A percentile compares a stretch with the other conserved stretches of the same genome.
Evolutionary conservation across 2,329 filamentous ascomycete species (phyloP).

Genomic region (Ilyonectria robusta): DNA sequence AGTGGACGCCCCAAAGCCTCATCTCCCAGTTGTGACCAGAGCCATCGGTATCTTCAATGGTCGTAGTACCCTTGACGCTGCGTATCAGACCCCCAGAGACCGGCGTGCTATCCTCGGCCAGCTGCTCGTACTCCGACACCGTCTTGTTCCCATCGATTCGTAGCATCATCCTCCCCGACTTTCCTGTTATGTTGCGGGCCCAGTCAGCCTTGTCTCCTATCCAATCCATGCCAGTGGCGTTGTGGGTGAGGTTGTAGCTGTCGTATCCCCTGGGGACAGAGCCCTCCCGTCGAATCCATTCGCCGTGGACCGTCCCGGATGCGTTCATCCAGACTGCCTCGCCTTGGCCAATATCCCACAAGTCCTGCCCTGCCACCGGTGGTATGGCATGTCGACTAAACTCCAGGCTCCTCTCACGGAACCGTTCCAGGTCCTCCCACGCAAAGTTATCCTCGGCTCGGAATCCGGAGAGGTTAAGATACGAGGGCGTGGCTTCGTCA

Average conservation of each 20-base stretch:
- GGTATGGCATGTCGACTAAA: slow-evolving; percentile 69
- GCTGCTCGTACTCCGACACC: slow-evolving; percentile 60
- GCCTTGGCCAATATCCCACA: slow-evolving; percentile 56
- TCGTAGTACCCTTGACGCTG: slow-evolving; percentile 78
- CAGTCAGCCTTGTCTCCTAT: slow-evolving; percentile 71
- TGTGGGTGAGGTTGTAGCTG: slow-evolving; percentile 75
- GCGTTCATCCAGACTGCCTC: slow-evolving; percentile 80
- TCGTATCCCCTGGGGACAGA: slow-evolving; percentile 62
- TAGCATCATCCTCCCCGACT: slow-evolving; percentile 77
- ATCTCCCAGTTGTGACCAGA: slow-evolving; percentile 83
- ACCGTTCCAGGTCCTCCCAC: slow-evolving; percentile 80
- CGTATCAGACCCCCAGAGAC: slow-evolving; percentile 71
- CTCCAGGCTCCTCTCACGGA: slow-evolving; percentile 75
- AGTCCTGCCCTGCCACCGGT: slow-evolving; percentile 57
- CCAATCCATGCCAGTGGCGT: slow-evolving; percentile 78
- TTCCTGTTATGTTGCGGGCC: slow-evolving; percentile 85
- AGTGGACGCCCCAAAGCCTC: slow-evolving; percentile 87
- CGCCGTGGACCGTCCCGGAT: slow-evolving; percentile 82
- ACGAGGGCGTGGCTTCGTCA: slow-evolving; percentile 58
- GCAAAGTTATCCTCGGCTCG: slow-evolving; percentile 80
- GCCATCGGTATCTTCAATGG: slow-evolving; percentile 78
- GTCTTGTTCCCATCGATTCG: slow-evolving; percentile 72
- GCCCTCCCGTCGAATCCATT: slow-evolving; percentile 75
- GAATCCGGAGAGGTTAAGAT: slow-evolving; percentile 83
- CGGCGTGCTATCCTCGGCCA: slow-evolving; percentile 50